Conservation (phyloP, 164 flowering plant genomes). For the Euptelea pleiosperma region DNA sequence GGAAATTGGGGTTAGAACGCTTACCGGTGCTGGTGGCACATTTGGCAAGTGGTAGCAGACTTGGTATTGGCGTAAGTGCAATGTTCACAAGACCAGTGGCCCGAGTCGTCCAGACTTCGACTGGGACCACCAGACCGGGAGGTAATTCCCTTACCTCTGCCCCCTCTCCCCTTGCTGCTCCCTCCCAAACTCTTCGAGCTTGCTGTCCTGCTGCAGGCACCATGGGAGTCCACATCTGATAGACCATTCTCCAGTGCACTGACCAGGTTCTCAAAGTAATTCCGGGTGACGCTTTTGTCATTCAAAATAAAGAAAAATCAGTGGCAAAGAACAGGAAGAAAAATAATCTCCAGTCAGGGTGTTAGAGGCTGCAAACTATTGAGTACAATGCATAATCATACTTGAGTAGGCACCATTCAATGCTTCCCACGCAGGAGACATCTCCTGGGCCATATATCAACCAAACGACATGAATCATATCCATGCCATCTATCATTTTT, state of each 20-base stretch:
- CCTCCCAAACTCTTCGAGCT: conserved; percentile 47
- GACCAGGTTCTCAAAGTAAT: conserved; percentile 84
- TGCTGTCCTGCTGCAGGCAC: conserved; percentile 41
- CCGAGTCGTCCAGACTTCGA: conserved; percentile 40
- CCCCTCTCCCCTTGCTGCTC: conserved; percentile 42
- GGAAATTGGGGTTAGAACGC: neutral
- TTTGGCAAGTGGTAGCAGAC: conserved; percentile 46
- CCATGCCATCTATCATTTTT: too few relatives aligned
- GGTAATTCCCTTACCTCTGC: conserved; percentile 38
- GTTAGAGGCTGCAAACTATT: too few relatives aligned
- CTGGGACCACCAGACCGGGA: conserved; percentile 31
- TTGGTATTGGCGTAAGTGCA: conserved; percentile 68
- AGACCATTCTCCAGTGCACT: conserved; percentile 71
- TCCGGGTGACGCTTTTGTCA: conserved; percentile 59
- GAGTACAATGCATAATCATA: too few relatives aligned
- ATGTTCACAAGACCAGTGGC: conserved; percentile 75
- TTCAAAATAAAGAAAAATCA: conserved; percentile 1
- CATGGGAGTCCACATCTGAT: conserved; percentile 62
- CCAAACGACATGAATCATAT: too few relatives aligned
- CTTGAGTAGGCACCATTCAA: too few relatives aligned
- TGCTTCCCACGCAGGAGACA: too few relatives aligned
- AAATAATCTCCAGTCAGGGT: too few relatives aligned
- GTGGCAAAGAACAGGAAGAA: neutral
- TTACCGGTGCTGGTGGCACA: conserved; percentile 55
- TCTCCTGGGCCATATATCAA: too few relatives aligned